phyloP scores from a whole-genome alignment of 108 stramenopile species.

The Skeletonema marinoi region DNA sequence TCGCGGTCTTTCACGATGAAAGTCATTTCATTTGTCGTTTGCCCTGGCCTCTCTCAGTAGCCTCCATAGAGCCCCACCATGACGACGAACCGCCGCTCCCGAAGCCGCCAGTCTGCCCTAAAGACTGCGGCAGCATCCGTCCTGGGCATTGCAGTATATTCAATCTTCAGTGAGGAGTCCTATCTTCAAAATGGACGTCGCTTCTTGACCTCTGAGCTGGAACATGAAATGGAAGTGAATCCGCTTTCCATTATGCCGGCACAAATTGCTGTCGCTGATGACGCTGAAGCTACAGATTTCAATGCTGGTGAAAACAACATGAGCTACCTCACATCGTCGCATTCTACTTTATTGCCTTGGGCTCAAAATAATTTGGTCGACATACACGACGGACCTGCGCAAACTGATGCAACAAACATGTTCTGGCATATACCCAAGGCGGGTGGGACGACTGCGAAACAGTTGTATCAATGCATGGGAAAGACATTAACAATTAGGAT shows the following conservation, averaged over 20 bases:
- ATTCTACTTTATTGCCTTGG: slow-evolving; percentile 34
- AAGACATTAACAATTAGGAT: slow-evolving; percentile 7
- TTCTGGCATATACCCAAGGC: slow-evolving; percentile 44
- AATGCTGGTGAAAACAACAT: background rate
- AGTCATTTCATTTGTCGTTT: too few species aligned
- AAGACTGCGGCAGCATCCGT: background rate
- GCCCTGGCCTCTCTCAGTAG: too few species aligned
- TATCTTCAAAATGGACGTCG: background rate
- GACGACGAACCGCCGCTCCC: background rate
- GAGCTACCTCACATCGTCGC: background rate
- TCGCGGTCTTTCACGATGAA: too few species aligned
- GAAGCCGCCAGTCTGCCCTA: background rate
- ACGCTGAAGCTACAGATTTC: background rate
- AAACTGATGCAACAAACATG: slow-evolving; percentile 20
- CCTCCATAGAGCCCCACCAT: background rate
- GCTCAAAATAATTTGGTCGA: slow-evolving; percentile 43
- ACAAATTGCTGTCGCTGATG: background rate
- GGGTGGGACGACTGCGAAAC: slow-evolving; percentile 38
- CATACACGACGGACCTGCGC: slow-evolving; percentile 19
- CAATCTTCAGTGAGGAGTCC: background rate
- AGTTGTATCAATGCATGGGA: slow-evolving; percentile 21
- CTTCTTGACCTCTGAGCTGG: background rate
- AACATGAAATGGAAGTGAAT: background rate
- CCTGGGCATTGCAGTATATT: background rate
- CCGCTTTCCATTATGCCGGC: background rate